Percentiles rank a stretch among this genome's conserved stretches.
Evolutionary conservation across 2,329 filamentous ascomycete genomes (phyloP).

Genomic region (Proliferodiscus dingleyae): DNA sequence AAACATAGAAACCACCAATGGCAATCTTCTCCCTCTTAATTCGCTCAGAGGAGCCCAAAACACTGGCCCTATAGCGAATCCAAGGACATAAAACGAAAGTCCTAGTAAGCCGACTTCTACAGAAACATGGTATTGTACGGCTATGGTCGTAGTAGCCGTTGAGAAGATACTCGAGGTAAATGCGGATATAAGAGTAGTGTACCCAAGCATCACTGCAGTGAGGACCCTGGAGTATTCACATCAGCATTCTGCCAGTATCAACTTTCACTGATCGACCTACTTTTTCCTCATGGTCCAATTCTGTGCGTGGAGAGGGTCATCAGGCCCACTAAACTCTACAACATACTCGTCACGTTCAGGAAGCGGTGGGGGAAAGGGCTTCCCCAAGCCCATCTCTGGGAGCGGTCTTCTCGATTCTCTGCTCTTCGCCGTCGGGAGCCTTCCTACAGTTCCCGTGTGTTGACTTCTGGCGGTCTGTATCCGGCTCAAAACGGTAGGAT

Average conservation of each 20-base stretch:
- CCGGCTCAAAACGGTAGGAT: slow-evolving; percentile 64
- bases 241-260: slow-evolving; percentile 29
- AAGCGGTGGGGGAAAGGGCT: slow-evolving; percentile 65
- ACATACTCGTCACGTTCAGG: slow-evolving; percentile 73
- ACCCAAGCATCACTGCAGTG: slow-evolving; percentile 65
- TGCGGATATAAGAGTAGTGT: slow-evolving; percentile 65
- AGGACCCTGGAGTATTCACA: slow-evolving; percentile 42
- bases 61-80: slow-evolving; percentile 66
- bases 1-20: slow-evolving; percentile 57
- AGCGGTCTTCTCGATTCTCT: slow-evolving; percentile 54
- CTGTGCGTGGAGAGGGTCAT: slow-evolving; percentile 80
- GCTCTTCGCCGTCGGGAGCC: slow-evolving; percentile 36
- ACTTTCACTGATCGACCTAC: slow-evolving; percentile 39
- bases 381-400: slow-evolving; percentile 68
- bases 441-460: slow-evolving; percentile 68
- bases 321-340: slow-evolving; percentile 77
- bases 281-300: slow-evolving; percentile 84
- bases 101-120: slow-evolving; percentile 59
- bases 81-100: slow-evolving; percentile 65
- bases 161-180: slow-evolving; percentile 77
- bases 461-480: slow-evolving; percentile 68
- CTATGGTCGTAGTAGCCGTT: slow-evolving; percentile 54
- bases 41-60: slow-evolving; percentile 72
- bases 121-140: slow-evolving; percentile 54
- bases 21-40: slow-evolving; percentile 60